Conservation (phyloP, 1,139 yeast genomes). For the Barnettozyma hawaiiensis region DNA sequence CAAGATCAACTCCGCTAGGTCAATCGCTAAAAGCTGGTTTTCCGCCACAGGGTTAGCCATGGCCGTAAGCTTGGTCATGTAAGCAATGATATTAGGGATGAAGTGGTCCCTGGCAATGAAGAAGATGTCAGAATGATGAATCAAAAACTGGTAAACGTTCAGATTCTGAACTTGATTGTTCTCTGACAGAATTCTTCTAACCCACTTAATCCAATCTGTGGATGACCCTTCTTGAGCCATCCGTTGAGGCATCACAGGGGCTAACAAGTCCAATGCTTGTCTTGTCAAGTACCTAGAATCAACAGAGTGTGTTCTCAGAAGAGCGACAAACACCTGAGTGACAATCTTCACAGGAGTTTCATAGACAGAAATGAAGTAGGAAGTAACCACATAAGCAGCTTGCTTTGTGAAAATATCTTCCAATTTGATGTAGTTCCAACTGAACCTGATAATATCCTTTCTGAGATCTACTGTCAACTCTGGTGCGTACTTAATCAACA, state of each 20-base stretch:
- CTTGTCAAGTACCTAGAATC: conserved; percentile 82
- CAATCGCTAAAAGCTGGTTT: conserved; percentile 81
- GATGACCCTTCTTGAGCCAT: conserved; percentile 52
- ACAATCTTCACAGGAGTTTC: conserved; percentile 89
- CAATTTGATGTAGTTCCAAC: conserved; percentile 87
- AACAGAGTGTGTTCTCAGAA: conserved; percentile 76
- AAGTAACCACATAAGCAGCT: conserved; percentile 85
- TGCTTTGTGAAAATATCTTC: conserved; percentile 90
- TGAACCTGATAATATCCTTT: conserved; percentile 86
- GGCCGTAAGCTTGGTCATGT: conserved; percentile 88
- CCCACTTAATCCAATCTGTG: conserved; percentile 92
- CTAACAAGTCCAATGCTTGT: conserved; percentile 82
- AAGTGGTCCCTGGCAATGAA: conserved; percentile 85
- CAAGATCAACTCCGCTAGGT: conserved; percentile 76
- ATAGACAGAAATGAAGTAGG: conserved; percentile 80
- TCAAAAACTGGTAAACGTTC: conserved; percentile 78
- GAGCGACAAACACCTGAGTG: conserved; percentile 87
- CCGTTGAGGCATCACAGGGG: conserved; percentile 80
- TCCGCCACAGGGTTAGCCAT: conserved; percentile 77
- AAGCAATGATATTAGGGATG: conserved; percentile 83
- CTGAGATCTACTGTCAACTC: conserved; percentile 54
- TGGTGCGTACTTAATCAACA: conserved; percentile 68
- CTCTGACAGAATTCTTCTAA: conserved; percentile 85
- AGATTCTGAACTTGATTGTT: conserved; percentile 78
- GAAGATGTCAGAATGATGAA: conserved; percentile 79